A percentile compares a stretch with the other conserved stretches of the same genome.
phyloP scores from a whole-genome alignment of 2,329 filamentous ascomycete species.

The Talaromyces sp. region DNA sequence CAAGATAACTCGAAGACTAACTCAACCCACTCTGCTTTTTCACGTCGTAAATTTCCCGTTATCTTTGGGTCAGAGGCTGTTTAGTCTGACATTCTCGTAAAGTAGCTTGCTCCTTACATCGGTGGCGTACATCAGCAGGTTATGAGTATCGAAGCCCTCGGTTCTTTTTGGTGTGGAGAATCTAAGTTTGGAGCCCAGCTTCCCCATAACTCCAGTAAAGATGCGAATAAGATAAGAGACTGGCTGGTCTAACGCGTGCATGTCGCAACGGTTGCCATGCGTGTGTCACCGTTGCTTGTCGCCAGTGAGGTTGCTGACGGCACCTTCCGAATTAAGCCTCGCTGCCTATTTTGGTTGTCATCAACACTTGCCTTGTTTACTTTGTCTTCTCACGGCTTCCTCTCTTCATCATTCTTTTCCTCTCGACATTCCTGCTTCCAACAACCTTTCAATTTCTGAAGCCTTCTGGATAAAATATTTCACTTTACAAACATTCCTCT shows the following conservation, averaged over 20 bases:
- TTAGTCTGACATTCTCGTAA: no score
- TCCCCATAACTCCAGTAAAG: no score
- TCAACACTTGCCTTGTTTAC: background rate
- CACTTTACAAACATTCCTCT: background rate
- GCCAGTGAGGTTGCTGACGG: constrained; percentile 8
- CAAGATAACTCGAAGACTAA: no score
- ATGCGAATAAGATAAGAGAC: no score
- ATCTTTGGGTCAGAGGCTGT: no score
- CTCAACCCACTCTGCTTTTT: no score
- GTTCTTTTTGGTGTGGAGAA: no score
- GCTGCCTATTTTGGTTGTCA: background rate
- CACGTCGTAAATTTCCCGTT: no score
- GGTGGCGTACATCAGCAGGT: background rate
- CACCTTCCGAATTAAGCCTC: constrained; percentile 12
- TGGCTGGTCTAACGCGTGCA: background rate
- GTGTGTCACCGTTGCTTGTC: constrained; percentile 18
- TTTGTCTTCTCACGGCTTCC: background rate
- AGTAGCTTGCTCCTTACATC: no score
- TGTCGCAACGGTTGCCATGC: background rate
- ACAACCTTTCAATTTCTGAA: background rate
- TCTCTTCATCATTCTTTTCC: background rate
- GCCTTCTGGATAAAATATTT: background rate
- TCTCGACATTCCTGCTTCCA: no score
- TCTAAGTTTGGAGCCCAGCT: no score
- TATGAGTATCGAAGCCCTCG: background rate